Base-by-base conservation (phyloP, 163 green algal genomes). In the Scenedesmus sp. region DNA sequence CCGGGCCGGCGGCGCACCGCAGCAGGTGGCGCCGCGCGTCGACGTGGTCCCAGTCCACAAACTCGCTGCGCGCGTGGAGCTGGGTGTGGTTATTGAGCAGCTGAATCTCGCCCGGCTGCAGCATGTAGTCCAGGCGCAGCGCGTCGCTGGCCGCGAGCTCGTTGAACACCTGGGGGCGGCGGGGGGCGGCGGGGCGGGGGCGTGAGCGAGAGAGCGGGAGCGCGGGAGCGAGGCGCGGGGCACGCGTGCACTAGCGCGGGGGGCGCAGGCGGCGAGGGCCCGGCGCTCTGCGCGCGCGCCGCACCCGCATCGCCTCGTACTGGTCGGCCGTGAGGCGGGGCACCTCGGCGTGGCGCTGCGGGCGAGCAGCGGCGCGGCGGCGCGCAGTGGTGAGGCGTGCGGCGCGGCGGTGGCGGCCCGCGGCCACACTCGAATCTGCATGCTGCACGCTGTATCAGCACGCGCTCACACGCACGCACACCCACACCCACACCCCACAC, bases 91-190 rank as follows among this genome's bases (percentile, higher is more conserved):
- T 97, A 88, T 81, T 87, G 31, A 97, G 83, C 66, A 97, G 85
- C 87, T 97, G 92, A 44, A 97, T 88, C 82, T 97, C 93, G 0
- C 93, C 93, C 0, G 91, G 87, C 84, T 94, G 82, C 71, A 97
- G 88, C 50, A 86, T 80, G 54, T 87, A 88, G 64, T 94, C 85
- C 72, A 97, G 70, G 33, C 85, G 78, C 47, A 96, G 81, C 69
- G 86, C 77, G 24, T 82, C 63, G n/a, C 64, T 70, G 10, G 33
- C 34, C 5, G 84, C 91, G 44, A 95, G 83, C 60, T 89, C 83
- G 64, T 95, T 90, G 64, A 96, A 92, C 29, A 93, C 56, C 63
- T 84, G 45, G 90, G 84, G 39, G 85, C 13, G 20, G 2, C 1
- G 29, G 4, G 33, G 14, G 24, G 33, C 58, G 24, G 58, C 58